Evolutionary conservation across 768 basidiomycete genomes (phyloP), one percentile per base, ranked within the genome.

Genomic region (Goffeauzyma gilvescens): DNA sequence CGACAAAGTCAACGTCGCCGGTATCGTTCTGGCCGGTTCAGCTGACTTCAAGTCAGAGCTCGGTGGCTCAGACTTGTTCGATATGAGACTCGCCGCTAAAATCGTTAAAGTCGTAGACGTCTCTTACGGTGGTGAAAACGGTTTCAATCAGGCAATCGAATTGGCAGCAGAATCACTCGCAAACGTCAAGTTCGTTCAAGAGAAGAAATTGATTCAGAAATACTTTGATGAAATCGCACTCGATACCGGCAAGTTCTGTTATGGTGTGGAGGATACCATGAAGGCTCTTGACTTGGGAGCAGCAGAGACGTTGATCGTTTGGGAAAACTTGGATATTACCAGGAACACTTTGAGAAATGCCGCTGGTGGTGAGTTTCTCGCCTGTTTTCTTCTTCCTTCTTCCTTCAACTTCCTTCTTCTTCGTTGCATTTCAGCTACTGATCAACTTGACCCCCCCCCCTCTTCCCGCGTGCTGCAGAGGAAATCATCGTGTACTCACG

Each of bases 211-310:
- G 37, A 96, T 98, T 54, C 89, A 96, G 64, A 81, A 75, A 62
- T 96, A 95, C 70, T 98, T 98, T 62, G 90, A 96, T 58, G 93
- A 98, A 67, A 98, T 98, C 67, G 90, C 87, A 54, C 82, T 84
- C 62, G 93, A 98, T 58, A 86, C 84, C 26, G 83, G 76, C 55
- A 83, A 79, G 64, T 95, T 90, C 68, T 93, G 89, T 68, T 96
- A 90, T 62, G 93, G 93, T 67, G 76, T 98, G 49, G 84, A 84
- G 13, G 93, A 98, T 60, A 96, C 90, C 1, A 72, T 98, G 50
- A 93, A 90, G 63, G 85, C 81, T 13, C 75, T 98, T 37, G 93
- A 98, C 57, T 75, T 98, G 39, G 93, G 93, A 50, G 78, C 93
- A 13, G 83, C 89, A 32, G 93, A 98, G 68, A 96, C 89, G 2